These are phyloP conservation scores for Lachancea nothofagi DNA, from an alignment of 805 yeast genomes.

Conservation along the genomic window DNA sequence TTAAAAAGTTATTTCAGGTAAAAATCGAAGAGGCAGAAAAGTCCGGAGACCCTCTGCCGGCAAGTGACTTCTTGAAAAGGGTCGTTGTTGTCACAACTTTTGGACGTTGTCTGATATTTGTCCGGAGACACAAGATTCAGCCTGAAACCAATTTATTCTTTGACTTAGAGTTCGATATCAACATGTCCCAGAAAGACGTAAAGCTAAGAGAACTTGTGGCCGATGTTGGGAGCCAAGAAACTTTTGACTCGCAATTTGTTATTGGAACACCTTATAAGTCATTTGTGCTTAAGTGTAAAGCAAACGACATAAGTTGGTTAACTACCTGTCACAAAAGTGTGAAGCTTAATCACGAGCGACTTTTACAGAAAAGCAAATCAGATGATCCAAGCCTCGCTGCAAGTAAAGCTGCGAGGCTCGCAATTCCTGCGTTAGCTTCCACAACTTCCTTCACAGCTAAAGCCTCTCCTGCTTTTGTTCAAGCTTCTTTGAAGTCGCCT, in stretches of 20 bases:
- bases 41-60: constrained; percentile 9
- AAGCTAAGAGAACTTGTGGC: constrained; percentile 55
- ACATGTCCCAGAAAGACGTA: constrained; percentile 46
- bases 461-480: constrained; percentile 6
- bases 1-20: constrained; percentile 29
- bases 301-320: constrained; percentile 53
- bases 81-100: constrained; percentile 53
- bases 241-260: constrained; percentile 41
- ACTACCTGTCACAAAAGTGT: constrained; percentile 46
- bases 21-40: constrained; percentile 10
- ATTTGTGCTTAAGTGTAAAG: constrained; percentile 52
- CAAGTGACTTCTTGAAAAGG: constrained; percentile 41
- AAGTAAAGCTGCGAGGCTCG: constrained; percentile 19
- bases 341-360: constrained; percentile 44
- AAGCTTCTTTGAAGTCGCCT: constrained; percentile 7
- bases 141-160: constrained; percentile 32
- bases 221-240: constrained; percentile 21
- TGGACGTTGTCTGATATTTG: constrained; percentile 57
- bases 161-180: constrained; percentile 49
- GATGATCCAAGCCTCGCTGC: constrained; percentile 14
- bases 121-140: constrained; percentile 35
- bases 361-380: constrained; percentile 22
- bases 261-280: constrained; percentile 51
- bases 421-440: constrained; percentile 12
- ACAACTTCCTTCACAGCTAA: constrained; percentile 5